Base-by-base conservation (phyloP, 768 basidiomycete species). In the Tephrocybe sp. region DNA sequence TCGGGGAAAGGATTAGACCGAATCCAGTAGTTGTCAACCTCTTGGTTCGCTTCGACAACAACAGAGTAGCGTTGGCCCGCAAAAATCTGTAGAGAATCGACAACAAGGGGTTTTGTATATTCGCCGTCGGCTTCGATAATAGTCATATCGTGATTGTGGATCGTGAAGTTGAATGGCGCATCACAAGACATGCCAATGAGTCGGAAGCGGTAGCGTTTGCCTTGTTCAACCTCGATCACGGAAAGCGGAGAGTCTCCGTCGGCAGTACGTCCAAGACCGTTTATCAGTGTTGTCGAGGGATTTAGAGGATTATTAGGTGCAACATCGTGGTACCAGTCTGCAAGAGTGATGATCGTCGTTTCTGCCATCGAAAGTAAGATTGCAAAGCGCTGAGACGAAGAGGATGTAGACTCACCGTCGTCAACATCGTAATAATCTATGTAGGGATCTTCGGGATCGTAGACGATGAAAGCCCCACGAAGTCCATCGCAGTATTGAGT, bases 321-420 rank as follows among this genome's bases (percentile, higher is more conserved):
- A n/a, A 34, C 34, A 18, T 50, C 49, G 25, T 50, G 49, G 27
- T 50, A 50, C 49, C 40, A 49, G 18, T 49, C 48, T 11, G 48
- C 40, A 31, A 49, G 23, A 25, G 48, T 43, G 15, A 49, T 49
- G n/a, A 49, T 49, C 4, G 48, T 49, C 6, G 42, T 42, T 15
- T 43, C 48, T 49, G 42, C 25, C n/a, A n/a, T n/a, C n/a, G n/a
- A n/a, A n/a, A n/a, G n/a, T n/a, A 13, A n/a, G 5, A 21, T 11
- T 11, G 16, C 15, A 13, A 33, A 21, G 18, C 13, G 23, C 10
- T 8, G 8, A 6, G 29, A 30, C 29, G 6, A 19, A 34, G 29
- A 18, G 18, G 4, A 42, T 18, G 12, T 18, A 2, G 5, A 36
- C 48, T 16, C 3, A 43, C 48, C 42, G 29, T 49, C 7, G 41